Evolutionary conservation across 345 rosid species (phyloP).

Genomic region (Salix caprea): DNA sequence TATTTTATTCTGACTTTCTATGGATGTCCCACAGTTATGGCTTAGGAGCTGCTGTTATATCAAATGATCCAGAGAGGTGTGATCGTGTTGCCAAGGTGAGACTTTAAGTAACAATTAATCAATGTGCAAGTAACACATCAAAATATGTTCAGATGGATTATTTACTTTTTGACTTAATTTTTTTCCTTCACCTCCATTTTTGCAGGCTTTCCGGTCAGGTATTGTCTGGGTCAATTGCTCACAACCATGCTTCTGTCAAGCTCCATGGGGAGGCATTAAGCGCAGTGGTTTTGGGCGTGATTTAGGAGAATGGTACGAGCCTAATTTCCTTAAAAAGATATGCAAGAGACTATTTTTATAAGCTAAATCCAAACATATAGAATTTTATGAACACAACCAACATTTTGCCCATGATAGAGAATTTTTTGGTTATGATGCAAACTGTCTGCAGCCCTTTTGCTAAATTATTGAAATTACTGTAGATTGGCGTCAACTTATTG

Average conservation of each 20-base stretch:
- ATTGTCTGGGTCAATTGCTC: slow-evolving; percentile 96
- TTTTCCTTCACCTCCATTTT: background rate
- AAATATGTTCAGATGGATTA: background rate
- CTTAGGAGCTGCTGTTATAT: slow-evolving; percentile 80
- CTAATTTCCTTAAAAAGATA: background rate
- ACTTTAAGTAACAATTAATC: slow-evolving; percentile 1
- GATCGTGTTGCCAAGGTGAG: slow-evolving; percentile 90
- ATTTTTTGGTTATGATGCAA: background rate
- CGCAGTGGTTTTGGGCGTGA: slow-evolving; percentile 99
- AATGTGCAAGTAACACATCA: background rate
- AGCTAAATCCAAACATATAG: background rate
- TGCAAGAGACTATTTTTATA: background rate
- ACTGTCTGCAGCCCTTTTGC: background rate
- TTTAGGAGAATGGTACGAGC: slow-evolving; percentile 81
- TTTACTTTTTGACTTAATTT: background rate
- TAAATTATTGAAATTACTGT: background rate
- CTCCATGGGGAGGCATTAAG: slow-evolving; percentile 98
- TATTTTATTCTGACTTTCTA: slow-evolving; percentile 8
- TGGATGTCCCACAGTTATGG: slow-evolving; percentile 53
- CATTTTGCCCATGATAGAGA: background rate
- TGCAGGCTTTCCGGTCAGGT: slow-evolving; percentile 75
- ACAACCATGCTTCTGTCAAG: slow-evolving; percentile 94
- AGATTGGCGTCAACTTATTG: background rate
- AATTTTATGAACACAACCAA: background rate
- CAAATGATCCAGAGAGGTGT: slow-evolving; percentile 85